Conservation (phyloP, 1,284 basidiomycete genomes). For the Albatrellus sp. region DNA sequence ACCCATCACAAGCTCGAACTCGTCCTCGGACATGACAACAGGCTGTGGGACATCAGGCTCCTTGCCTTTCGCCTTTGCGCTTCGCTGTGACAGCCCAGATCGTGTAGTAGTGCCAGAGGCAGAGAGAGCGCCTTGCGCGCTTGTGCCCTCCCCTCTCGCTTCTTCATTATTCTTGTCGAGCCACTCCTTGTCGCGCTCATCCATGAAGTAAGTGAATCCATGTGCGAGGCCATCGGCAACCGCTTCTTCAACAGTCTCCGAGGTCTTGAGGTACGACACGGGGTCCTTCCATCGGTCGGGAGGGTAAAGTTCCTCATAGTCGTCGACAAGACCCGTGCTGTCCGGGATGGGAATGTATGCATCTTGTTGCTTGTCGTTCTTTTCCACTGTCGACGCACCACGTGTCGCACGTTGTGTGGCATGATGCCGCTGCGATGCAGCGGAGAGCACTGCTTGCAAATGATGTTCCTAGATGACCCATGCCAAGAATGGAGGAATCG, state of each 20-base stretch:
- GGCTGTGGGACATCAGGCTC: conserved; percentile 54
- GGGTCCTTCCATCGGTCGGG: conserved; percentile 65
- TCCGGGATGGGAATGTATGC: conserved; percentile 91
- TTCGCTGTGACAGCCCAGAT: conserved; percentile 35
- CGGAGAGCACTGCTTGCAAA: conserved; percentile 75
- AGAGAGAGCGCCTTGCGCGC: conserved; percentile 57
- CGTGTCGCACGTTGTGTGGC: conserved; percentile 27
- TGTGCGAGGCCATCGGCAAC: conserved; percentile 41
- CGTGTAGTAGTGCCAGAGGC: conserved; percentile 30
- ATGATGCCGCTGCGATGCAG: conserved; percentile 46
- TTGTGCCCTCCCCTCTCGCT: conserved; percentile 76
- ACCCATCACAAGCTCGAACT: conserved; percentile 94
- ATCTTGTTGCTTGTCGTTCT: conserved; percentile 23
- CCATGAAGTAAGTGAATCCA: conserved; percentile 85
- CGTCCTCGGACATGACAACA: conserved; percentile 70
- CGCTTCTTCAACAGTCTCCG: conserved; percentile 81
- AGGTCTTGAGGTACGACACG: conserved; percentile 71
- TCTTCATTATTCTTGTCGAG: conserved; percentile 85
- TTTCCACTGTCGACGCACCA: conserved; percentile 26
- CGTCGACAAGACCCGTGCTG: conserved; percentile 69
- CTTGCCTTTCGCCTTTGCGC: conserved; percentile 68
- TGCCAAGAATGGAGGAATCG: too few species aligned
- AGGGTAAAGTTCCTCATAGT: conserved; percentile 68
- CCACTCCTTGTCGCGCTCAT: conserved; percentile 95
- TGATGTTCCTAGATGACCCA: conserved; percentile 71